Evolutionary conservation across 2,329 filamentous ascomycete species (phyloP), one percentile per base, ranked within the genome.

Genomic region (Cordyceps fumosorosea): DNA sequence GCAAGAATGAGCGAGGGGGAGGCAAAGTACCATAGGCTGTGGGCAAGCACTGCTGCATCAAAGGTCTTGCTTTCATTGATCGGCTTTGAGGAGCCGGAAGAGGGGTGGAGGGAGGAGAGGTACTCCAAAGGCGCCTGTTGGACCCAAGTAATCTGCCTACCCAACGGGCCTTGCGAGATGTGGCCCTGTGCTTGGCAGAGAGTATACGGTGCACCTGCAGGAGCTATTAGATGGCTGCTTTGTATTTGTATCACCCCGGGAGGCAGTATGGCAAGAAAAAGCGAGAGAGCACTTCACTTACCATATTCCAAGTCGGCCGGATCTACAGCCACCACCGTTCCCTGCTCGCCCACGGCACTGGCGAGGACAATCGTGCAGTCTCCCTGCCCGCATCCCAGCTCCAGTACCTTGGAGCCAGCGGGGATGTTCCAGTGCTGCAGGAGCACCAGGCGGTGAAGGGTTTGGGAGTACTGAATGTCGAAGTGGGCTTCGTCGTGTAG

Each of bases 331-430:
- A 75, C 75, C 10, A 83, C 71, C 47, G 68, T 69, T 0, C 80
- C 79, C 1, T 67, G 26, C 14, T 73, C 66, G 8, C 77, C 76
- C 2, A 81, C 74, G 24, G 62, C 74, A 67, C 74, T 66, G 47
- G 81, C 82, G 24, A 84, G 76, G 10, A 77, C 78, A 18, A 77
- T 73, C 1, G 82, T 84, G 65, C 77, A 79, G 65, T 81, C 80
- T 3, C 82, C 82, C 65, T 84, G 82, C 2, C 82, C 82, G 68
- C 82, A 84, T 50, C 81, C 82, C 32, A 85, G 67, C 67, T 84
- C 82, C 1, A 85, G 73, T 10, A 83, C 68, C 5, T 72, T 74
- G 18, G 72, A 71, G 60, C 76, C 75, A 0, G 72, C 67, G 3
- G 56, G 7, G 53, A 77, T 71, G 32, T 65, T 63, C 72, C 72